phyloP scores from a whole-genome alignment of 1,284 basidiomycete species.

The Moniliophthora roreri region DNA sequence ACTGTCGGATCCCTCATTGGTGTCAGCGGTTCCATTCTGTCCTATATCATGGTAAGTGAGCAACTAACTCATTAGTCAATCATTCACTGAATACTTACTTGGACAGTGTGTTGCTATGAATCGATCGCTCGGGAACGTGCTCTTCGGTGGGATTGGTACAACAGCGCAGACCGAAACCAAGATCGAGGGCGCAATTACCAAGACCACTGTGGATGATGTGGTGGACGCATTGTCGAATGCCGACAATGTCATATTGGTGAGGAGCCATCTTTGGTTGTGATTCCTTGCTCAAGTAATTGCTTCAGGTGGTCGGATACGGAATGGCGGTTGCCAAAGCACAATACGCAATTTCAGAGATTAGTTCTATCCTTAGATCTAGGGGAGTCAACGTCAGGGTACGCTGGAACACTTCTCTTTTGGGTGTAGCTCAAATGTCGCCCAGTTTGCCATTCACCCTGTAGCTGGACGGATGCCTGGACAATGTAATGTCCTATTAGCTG shows the following conservation, averaged over 20 bases:
- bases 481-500: constrained; percentile 84
- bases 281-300: not conserved
- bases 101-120: constrained; percentile 92
- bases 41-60: constrained; percentile 85
- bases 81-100: constrained; percentile 1
- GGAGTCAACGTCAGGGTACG: constrained; percentile 69
- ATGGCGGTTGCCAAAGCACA: constrained; percentile 91
- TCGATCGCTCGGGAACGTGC: constrained; percentile 72
- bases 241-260: constrained; percentile 80
- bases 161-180: constrained; percentile 59
- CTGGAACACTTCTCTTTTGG: not conserved
- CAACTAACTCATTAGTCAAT: not conserved
- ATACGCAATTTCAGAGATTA: constrained; percentile 83
- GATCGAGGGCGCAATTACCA: constrained; percentile 78
- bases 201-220: constrained; percentile 76
- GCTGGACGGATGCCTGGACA: constrained; percentile 82
- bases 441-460: constrained; percentile 66
- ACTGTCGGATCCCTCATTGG: constrained; percentile 83
- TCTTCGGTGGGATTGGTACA: constrained; percentile 77
- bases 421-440: not conserved
- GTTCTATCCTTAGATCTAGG: constrained; percentile 64
- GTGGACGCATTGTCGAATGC: constrained; percentile 75
- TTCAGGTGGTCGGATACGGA: constrained; percentile 62
- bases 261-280: constrained; percentile 16
- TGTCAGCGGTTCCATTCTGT: constrained; percentile 85